Base-by-base conservation (phyloP, 2,329 filamentous ascomycete species). In the Clonostachys chloroleuca region DNA sequence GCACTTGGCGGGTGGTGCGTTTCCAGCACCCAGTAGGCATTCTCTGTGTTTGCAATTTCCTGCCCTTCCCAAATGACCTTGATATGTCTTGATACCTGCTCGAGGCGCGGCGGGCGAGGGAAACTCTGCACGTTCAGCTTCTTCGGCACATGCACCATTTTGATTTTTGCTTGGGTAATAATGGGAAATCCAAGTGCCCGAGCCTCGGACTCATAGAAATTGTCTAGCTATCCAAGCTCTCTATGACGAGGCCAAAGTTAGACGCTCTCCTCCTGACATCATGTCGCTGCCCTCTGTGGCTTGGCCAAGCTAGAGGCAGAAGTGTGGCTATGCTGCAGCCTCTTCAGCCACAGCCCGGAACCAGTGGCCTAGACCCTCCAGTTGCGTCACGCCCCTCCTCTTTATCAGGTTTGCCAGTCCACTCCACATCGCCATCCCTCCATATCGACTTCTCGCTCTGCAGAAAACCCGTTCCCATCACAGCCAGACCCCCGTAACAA, bases 11-110 rank as follows among this genome's bases (percentile, higher is more conserved):
- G 78, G 54, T 84, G 80, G 53, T 79, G 77, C 16, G 80, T 83
- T 59, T 84, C 80, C 34, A 84, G 65, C 5, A 81, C 79, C 80
- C 81, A 83, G 58, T 75, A 83, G 4, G 74, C 78, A 42, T 78
- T 70, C 47, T 66, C 74, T 7, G 81, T 83, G 40, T 84, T 77
- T 12, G 78, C 81, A 51, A 84, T 74, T 43, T 72, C 64, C 42
- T 74, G 63, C 17, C 72, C 75, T 24, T 74, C 67, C 70, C 77
- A 83, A 58, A 73, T 77, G 51, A 85, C 72, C 52, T 73, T 70
- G 42, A 85, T 63, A 56, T 81, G 78, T 44, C 77, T 67, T 3
- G 69, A 58, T 6, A 72, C 78, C 55, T 67, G 70, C 56, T 84
- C 78, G 48, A 82, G 67, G 36, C 74, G 61, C 2, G 81, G 81